A percentile compares a stretch with the other conserved stretches of the same genome.
These are phyloP conservation scores for Cryptosporidium tyzzeri DNA, from an alignment of 169 alveolate genomes.

Conservation along the genomic window DNA sequence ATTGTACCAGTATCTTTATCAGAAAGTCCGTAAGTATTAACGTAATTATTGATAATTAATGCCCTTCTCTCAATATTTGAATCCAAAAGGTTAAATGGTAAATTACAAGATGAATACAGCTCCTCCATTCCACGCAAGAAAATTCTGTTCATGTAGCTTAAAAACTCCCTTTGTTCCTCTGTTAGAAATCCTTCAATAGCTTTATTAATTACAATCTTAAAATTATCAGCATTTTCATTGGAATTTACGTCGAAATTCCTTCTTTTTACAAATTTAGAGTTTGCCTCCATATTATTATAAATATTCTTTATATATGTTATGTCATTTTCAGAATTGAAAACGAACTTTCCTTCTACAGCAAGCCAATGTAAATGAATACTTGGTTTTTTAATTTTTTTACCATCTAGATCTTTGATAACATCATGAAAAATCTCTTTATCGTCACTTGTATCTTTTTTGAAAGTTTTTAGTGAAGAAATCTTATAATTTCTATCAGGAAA, in stretches of 20 bases:
- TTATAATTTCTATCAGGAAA: not conserved
- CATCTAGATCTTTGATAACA: slow-evolving; percentile 5
- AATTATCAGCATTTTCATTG: not conserved
- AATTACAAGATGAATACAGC: slow-evolving; percentile 3
- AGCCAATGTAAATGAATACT: slow-evolving; percentile 46
- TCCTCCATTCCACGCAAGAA: slow-evolving; percentile 38
- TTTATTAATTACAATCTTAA: slow-evolving; percentile 25
- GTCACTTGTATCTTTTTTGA: not conserved
- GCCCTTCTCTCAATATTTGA: not conserved
- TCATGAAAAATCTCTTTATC: slow-evolving; percentile 32
- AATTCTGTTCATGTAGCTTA: slow-evolving; percentile 40
- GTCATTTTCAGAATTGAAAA: slow-evolving; percentile 38
- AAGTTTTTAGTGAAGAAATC: not conserved
- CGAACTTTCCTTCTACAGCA: slow-evolving; percentile 72
- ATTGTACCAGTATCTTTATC: slow-evolving; percentile 40
- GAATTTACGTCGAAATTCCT: not conserved
- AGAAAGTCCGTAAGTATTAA: slow-evolving; percentile 60
- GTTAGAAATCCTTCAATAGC: slow-evolving; percentile 12
- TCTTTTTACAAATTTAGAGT: not conserved
- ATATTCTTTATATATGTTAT: slow-evolving; percentile 8
- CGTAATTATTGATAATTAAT: not conserved
- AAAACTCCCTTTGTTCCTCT: slow-evolving; percentile 55
- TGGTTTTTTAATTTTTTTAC: not conserved
- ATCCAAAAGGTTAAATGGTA: not conserved
- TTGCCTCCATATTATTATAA: not conserved